These are phyloP conservation scores for Fraxinus pennsylvanica DNA, from an alignment of 257 asterid species.

Conservation along the genomic window DNA sequence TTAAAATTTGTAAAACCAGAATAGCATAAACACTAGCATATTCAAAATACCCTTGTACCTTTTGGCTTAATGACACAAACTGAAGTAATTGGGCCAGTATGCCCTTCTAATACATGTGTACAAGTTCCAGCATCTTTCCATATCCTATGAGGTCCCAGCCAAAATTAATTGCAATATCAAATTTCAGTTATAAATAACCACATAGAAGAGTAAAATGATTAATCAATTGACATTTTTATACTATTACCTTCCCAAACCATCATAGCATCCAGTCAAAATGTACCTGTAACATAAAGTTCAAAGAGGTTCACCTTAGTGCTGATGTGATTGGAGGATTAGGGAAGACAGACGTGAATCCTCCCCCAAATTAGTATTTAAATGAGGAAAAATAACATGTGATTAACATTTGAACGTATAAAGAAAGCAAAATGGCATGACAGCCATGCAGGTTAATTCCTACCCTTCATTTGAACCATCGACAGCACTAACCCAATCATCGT, in stretches of 20 bases:
- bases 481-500: conserved; percentile 97
- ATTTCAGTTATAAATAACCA: background rate
- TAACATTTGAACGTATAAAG: conserved; percentile 10
- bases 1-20: background rate
- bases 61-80: conserved; percentile 60
- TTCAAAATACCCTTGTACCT: conserved; percentile 43
- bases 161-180: conserved; percentile 21
- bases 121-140: conserved; percentile 87
- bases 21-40: background rate
- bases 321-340: background rate
- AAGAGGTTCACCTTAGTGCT: conserved; percentile 20
- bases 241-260: conserved; percentile 86
- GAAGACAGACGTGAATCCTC: background rate
- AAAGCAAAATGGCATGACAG: background rate
- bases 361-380: conserved; percentile 14
- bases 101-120: conserved; percentile 81
- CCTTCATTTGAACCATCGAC: conserved; percentile 81
- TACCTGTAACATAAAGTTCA: conserved; percentile 53
- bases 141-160: conserved; percentile 52
- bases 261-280: conserved; percentile 89
- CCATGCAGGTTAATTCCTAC: conserved; percentile 39
- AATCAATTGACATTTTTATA: background rate
- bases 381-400: background rate
- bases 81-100: conserved; percentile 78
- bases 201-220: conserved; percentile 6